Evolutionary conservation across 73 alveolate species (phyloP).

Genomic region (Paramecium biaurelia): DNA sequence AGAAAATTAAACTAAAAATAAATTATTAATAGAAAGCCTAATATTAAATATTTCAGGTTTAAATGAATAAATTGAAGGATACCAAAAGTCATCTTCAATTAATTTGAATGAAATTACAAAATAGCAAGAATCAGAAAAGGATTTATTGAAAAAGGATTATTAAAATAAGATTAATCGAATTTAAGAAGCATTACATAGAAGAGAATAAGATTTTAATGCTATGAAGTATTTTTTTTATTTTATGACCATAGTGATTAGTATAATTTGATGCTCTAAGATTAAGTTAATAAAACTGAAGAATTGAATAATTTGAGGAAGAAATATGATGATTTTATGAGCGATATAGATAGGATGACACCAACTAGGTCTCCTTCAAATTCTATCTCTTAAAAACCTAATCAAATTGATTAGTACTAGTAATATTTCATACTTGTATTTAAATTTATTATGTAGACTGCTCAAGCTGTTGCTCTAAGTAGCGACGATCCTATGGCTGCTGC

Average conservation of each 20-base stretch:
- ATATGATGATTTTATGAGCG: neutral
- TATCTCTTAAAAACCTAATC: neutral
- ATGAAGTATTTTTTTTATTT: neutral
- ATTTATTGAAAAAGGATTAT: neutral
- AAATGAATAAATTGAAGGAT: neutral
- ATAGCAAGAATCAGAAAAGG: neutral
- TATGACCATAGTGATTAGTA: neutral
- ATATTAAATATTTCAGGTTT: neutral
- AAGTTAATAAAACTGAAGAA: neutral
- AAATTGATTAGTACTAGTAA: neutral
- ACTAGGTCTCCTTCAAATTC: constrained; percentile 16
- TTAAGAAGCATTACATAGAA: neutral
- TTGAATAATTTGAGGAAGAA: neutral
- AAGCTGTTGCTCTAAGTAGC: constrained; percentile 13
- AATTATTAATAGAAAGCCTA: neutral
- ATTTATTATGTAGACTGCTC: neutral
- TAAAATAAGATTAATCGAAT: neutral
- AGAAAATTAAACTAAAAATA: neutral
- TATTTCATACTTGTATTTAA: neutral
- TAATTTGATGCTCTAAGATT: neutral
- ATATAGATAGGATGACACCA: neutral
- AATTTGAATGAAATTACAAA: neutral
- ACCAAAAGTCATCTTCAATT: neutral
- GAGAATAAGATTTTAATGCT: neutral
- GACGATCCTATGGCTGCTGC: neutral